These are phyloP conservation scores for Schizophyllum amplum DNA, from an alignment of 1,284 basidiomycete species.

Conservation along the genomic window DNA sequence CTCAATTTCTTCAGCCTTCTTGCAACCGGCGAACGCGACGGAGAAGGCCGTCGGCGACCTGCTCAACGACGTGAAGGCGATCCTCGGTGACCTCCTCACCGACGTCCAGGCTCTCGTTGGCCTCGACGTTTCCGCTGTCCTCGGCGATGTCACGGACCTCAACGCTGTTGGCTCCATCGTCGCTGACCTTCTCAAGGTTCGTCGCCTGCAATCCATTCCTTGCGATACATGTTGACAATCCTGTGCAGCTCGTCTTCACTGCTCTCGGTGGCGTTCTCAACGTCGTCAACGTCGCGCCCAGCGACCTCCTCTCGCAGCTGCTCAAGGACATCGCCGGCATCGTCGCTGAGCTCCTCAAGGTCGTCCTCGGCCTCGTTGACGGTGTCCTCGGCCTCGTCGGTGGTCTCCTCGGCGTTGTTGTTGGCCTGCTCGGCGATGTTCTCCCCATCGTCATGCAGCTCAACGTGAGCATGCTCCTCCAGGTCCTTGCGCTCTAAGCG, in stretches of 20 bases:
- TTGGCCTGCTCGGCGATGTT: not conserved
- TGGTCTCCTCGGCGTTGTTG: not conserved
- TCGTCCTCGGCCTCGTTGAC: slow-evolving; percentile 29
- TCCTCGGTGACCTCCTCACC: not conserved
- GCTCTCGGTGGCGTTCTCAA: not conserved
- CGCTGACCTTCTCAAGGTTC: not conserved
- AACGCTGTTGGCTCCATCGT: not conserved
- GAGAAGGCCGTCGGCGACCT: not conserved
- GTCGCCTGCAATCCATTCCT: no score
- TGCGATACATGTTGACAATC: no score
- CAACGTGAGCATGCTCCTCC: not conserved
- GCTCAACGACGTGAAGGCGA: not conserved
- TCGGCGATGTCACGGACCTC: not conserved
- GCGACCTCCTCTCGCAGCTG: not conserved
- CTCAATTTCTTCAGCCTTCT: not conserved
- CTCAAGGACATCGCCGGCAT: not conserved
- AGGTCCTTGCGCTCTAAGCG: not conserved
- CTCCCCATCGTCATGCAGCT: not conserved
- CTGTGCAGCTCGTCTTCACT: not conserved
- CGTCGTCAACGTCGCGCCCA: not conserved
- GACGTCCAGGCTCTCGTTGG: not conserved
- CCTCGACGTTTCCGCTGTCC: not conserved
- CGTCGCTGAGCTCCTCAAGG: slow-evolving; percentile 20
- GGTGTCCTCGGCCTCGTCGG: not conserved
- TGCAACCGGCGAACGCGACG: not conserved